Base-by-base conservation (phyloP, 148 eudicot species). In the Rhododendron kiyosumense region DNA sequence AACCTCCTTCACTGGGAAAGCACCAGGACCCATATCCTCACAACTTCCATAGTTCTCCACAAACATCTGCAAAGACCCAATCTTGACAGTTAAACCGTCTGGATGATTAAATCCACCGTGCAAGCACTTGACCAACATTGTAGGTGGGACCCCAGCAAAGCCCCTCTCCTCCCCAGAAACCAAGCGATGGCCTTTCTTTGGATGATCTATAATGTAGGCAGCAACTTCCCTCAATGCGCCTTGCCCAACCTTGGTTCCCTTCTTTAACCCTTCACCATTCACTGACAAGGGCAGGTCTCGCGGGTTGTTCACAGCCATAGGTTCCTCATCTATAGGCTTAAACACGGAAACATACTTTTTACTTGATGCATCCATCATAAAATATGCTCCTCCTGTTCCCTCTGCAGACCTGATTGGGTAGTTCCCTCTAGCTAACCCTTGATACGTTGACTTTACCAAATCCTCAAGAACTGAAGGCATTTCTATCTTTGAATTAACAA, bases 261-360 rank as follows among this genome's bases (percentile, higher is more conserved):
- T 94, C 87, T 96, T 96, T 91, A 96, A 84, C 87, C 99, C 99
- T 92, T 96, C 99, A 81, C 99, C 99, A 90, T 94, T 94, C 28
- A 86, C 87, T 26, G 96, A 93, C 52, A 92, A 85, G 11, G 96
- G 96, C 81, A 96, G 65, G 49, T 94, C 98, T 49, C 92, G 91
- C 12, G 99, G 99, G 87, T 96, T 96, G 87, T 96, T 96, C 89
- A 88, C 90, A 67, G 98, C 99, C 92, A 90, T 93, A 6, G 98
- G 99, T 83, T 96, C 99, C 90, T 96, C 99, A 88, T 96, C 99
- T 36, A 94, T 85, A 1, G 99, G 99, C 93, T 97, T 97, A 84
- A 97, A 97, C 38, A 95, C 94, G 11, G 99, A 95, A 15, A 95
- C 86, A 90, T 94, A 91, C 85, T 93, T 94, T 51, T 86, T 78